phyloP scores from a whole-genome alignment of 2,329 filamentous ascomycete species.

The Fusarium pilosicola region DNA sequence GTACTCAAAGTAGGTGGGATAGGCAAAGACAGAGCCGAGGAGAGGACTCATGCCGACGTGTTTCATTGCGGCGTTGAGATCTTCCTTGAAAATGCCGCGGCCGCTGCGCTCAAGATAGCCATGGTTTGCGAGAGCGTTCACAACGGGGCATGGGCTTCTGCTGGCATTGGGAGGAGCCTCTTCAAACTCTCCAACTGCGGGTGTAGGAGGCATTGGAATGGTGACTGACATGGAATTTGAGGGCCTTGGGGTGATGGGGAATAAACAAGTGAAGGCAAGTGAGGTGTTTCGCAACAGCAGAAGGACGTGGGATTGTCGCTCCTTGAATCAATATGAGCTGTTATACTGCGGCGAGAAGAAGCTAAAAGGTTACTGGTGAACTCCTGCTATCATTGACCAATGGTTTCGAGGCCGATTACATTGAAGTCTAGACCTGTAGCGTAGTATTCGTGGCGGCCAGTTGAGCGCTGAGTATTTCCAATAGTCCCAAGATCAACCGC shows the following conservation, averaged over 20 bases:
- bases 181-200: not conserved
- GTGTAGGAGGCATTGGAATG: not conserved
- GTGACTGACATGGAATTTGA: not conserved
- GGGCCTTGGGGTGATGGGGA: not conserved
- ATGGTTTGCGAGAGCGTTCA: slow-evolving; percentile 21
- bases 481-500: not conserved
- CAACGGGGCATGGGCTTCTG: slow-evolving; percentile 16
- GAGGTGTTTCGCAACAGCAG: not conserved
- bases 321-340: not conserved
- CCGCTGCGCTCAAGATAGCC: slow-evolving; percentile 19
- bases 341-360: not conserved
- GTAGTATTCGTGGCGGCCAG: not conserved
- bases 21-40: slow-evolving; percentile 16
- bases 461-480: not conserved
- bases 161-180: slow-evolving; percentile 7
- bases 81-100: not conserved
- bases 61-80: slow-evolving; percentile 12
- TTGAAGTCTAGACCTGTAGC: not conserved
- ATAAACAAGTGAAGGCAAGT: not conserved
- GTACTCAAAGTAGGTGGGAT: slow-evolving; percentile 20
- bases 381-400: not conserved
- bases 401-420: not conserved
- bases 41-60: slow-evolving; percentile 20
- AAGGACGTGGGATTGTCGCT: not conserved
- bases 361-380: not conserved